A percentile compares a stretch with the other conserved stretches of the same genome.
phyloP scores from a whole-genome alignment of 1,284 basidiomycete genomes.

The Porogramme epimiltina region DNA sequence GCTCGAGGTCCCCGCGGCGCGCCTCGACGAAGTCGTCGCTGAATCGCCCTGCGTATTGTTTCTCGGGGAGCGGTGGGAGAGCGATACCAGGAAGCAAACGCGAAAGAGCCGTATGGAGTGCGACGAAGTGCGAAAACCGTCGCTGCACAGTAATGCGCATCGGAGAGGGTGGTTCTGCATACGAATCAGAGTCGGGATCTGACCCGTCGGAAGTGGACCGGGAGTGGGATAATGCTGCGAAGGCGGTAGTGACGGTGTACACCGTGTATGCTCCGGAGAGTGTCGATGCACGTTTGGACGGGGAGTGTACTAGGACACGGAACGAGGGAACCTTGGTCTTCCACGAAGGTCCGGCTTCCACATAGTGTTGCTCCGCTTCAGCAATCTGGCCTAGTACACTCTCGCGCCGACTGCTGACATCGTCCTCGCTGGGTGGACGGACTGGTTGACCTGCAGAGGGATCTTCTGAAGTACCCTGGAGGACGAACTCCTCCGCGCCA shows the following conservation, averaged over 20 bases:
- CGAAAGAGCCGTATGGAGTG: constrained; percentile 70
- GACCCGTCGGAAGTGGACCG: constrained; percentile 26
- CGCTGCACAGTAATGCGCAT: constrained; percentile 72
- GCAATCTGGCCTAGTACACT: constrained; percentile 35
- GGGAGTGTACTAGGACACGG: constrained; percentile 77
- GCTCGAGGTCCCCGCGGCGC: constrained; percentile 75
- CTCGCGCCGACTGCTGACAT: constrained; percentile 30
- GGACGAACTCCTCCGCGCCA: constrained; percentile 80
- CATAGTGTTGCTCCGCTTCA: constrained; percentile 69
- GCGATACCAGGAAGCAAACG: constrained; percentile 73
- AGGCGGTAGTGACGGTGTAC: constrained; percentile 78
- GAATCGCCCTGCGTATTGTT: constrained; percentile 81
- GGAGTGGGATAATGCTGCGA: constrained; percentile 38
- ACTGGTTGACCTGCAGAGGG: constrained; percentile 15
- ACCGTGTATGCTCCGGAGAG: constrained; percentile 75
- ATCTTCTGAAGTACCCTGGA: constrained; percentile 50
- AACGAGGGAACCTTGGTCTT: constrained; percentile 71
- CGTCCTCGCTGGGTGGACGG: constrained; percentile 18
- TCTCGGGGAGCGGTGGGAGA: constrained; percentile 81
- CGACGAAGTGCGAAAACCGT: constrained; percentile 84
- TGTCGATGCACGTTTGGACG: constrained; percentile 66
- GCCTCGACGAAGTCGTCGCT: constrained; percentile 83
- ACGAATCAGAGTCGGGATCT: constrained; percentile 23
- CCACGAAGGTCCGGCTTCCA: constrained; percentile 78
- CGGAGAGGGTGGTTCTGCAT: constrained; percentile 36